Percentiles rank a stretch among this genome's conserved stretches.
These are phyloP conservation scores for Euphrasia arctica DNA, from an alignment of 305 asterid species.

Conservation along the genomic window DNA sequence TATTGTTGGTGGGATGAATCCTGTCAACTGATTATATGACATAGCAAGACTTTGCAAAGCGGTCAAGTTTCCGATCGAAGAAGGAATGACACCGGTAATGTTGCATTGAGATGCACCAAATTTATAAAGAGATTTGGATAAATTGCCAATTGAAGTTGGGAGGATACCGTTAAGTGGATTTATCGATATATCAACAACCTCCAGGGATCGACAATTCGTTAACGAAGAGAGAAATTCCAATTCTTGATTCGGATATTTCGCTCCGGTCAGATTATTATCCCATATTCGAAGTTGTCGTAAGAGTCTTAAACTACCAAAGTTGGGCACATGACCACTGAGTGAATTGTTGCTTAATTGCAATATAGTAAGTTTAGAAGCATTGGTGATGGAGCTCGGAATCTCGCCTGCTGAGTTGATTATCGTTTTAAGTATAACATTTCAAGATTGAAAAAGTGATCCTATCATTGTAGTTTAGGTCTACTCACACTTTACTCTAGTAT, in stretches of 20 bases:
- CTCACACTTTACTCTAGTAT: no score
- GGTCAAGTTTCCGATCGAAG: not conserved
- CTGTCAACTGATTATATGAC: no score
- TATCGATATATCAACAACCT: not conserved
- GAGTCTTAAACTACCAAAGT: slow-evolving; percentile 25
- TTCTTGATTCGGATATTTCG: slow-evolving; percentile 14
- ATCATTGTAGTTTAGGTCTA: no score
- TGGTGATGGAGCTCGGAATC: slow-evolving; percentile 28
- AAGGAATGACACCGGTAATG: no score
- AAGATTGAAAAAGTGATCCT: no score
- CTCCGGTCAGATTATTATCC: slow-evolving; percentile 19
- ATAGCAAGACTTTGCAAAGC: not conserved
- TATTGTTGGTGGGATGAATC: no score
- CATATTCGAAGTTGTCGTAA: not conserved
- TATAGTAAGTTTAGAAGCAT: slow-evolving; percentile 34
- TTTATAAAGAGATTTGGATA: slow-evolving; percentile 2
- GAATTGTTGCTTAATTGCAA: slow-evolving; percentile 24
- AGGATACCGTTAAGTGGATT: slow-evolving; percentile 32
- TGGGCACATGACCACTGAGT: slow-evolving; percentile 29
- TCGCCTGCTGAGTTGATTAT: slow-evolving; percentile 14
- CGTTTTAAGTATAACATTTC: slow-evolving; percentile 9
- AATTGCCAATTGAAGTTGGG: slow-evolving; percentile 29
- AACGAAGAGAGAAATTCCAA: slow-evolving; percentile 30
- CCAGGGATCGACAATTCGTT: slow-evolving; percentile 23
- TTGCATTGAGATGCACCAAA: no score